phyloP scores from a whole-genome alignment of 164 flowering plant genomes.

The Pachysandra terminalis region DNA sequence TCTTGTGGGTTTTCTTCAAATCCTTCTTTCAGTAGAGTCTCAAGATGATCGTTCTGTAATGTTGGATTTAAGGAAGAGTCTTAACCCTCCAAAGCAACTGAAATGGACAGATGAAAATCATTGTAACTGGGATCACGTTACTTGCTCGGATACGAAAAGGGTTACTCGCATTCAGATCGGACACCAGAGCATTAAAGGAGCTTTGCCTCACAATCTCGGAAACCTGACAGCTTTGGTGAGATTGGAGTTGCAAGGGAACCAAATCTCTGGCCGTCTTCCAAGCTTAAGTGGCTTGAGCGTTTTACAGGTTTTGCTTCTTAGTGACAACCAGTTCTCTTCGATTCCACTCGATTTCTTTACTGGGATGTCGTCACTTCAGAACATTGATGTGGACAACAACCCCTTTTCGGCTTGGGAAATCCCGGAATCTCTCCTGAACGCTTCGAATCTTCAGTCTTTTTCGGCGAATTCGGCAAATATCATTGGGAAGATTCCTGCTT shows the following conservation, averaged over 20 bases:
- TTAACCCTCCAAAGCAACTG: conserved; percentile 28
- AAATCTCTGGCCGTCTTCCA: conserved; percentile 69
- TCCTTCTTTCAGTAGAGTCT: not conserved
- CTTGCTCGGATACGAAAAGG: conserved; percentile 40
- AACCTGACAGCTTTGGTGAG: conserved; percentile 46
- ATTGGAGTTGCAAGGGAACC: conserved; percentile 67
- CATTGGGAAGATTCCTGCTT: conserved; percentile 56
- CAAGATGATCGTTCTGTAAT: conserved; percentile 44
- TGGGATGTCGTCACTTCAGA: conserved; percentile 50
- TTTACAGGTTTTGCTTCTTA: conserved; percentile 52
- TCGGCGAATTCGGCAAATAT: conserved; percentile 81
- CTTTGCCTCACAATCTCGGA: conserved; percentile 50
- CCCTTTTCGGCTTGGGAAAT: conserved; percentile 67
- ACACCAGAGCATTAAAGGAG: conserved; percentile 43
- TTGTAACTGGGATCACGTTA: conserved; percentile 62
- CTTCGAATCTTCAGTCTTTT: conserved; percentile 62
- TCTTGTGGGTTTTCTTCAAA: not conserved
- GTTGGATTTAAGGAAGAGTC: conserved; percentile 42
- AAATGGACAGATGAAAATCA: conserved; percentile 71
- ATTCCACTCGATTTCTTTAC: conserved; percentile 67
- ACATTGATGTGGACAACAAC: conserved; percentile 57
- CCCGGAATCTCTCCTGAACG: conserved; percentile 49
- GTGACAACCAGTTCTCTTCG: conserved; percentile 51
- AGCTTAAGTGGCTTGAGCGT: conserved; percentile 55
- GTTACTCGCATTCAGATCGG: conserved; percentile 77